A percentile compares a stretch with the other conserved stretches of the same genome.
Conservation (phyloP, 2,329 filamentous ascomycete genomes). For the Geosmithia morbida region DNA sequence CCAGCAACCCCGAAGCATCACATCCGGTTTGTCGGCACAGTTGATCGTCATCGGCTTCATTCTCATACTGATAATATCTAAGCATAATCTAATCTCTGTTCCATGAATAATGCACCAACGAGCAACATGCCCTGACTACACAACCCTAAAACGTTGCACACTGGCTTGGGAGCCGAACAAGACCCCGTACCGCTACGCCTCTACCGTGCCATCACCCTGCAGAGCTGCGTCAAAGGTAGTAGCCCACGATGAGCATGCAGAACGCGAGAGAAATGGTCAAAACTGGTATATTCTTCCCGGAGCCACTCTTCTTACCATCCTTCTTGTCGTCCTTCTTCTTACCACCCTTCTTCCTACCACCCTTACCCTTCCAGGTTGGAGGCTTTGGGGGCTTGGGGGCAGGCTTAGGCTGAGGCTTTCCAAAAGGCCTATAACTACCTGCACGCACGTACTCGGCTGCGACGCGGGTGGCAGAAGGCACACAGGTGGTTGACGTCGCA, state of each 20-base stretch:
- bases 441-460: background rate
- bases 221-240: background rate
- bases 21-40: background rate
- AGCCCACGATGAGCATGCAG: background rate
- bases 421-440: too few species aligned
- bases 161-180: background rate
- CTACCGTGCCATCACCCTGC: background rate
- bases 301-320: too few species aligned
- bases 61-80: background rate
- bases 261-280: background rate
- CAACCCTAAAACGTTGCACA: background rate
- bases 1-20: too few species aligned
- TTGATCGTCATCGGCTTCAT: background rate
- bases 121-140: background rate
- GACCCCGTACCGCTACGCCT: background rate
- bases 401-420: too few species aligned
- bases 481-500: background rate
- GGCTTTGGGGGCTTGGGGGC: too few species aligned
- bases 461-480: slow-evolving; percentile 3
- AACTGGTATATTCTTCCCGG: background rate
- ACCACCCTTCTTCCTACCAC: too few species aligned
- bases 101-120: background rate
- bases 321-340: too few species aligned
- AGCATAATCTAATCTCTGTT: background rate
- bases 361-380: too few species aligned